phyloP scores from a whole-genome alignment of 257 asterid genomes.

The Przewalskia tangutica region DNA sequence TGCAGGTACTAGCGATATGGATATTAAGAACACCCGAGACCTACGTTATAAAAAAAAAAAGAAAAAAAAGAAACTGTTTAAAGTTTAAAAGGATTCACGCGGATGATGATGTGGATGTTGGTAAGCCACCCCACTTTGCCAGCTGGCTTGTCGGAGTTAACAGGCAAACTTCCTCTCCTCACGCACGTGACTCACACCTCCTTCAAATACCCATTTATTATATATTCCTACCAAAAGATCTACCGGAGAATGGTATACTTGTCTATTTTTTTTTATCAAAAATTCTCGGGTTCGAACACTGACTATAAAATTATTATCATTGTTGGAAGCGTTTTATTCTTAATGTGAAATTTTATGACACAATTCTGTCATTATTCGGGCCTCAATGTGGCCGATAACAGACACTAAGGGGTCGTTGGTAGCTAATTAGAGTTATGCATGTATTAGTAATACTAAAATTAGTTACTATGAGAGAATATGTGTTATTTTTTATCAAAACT shows the following conservation, averaged over 20 bases:
- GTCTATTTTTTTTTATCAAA: too few relatives aligned
- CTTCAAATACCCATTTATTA: not conserved
- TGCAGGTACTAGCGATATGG: too few relatives aligned
- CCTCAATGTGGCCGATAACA: too few relatives aligned
- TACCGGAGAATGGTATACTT: too few relatives aligned
- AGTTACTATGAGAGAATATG: too few relatives aligned
- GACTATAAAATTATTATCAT: accelerated
- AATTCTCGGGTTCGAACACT: accelerated
- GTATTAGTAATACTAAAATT: too few relatives aligned
- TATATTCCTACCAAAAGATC: too few relatives aligned
- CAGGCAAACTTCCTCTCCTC: conserved; percentile 19
- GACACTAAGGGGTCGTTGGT: too few relatives aligned
- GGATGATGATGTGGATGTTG: conserved; percentile 36
- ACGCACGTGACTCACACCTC: conserved; percentile 31
- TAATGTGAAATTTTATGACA: not conserved
- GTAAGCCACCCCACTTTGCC: conserved; percentile 35
- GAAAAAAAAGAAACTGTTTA: not conserved
- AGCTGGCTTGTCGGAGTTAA: conserved; percentile 50
- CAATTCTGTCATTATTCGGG: too few relatives aligned
- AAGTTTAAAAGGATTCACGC: conserved; percentile 37
- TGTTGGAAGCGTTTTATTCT: not conserved
- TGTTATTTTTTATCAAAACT: not conserved
- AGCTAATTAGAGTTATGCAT: too few relatives aligned
- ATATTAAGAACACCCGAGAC: too few relatives aligned
- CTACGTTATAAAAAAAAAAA: too few relatives aligned